Base-by-base conservation (phyloP, 116 monocot genomes). In the Phalaenopsis hybrid region DNA sequence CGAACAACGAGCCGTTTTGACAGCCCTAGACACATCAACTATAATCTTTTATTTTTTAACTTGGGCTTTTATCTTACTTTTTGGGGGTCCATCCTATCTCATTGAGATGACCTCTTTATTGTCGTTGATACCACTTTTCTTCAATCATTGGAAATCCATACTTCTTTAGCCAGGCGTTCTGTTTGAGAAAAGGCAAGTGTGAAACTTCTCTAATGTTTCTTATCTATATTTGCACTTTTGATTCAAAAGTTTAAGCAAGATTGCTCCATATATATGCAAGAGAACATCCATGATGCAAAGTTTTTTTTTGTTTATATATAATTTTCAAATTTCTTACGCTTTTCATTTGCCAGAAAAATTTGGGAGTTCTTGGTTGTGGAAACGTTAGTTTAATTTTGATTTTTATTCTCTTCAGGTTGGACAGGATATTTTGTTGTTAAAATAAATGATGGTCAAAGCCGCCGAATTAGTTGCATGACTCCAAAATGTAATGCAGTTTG, bases 401-500 rank as follows among this genome's bases (percentile, higher is more conserved):
- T 20, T 55, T 72, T 12, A 20, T 84, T 18, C 59, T 85, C 63
- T 50, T 58, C 80, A 87, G 86, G 88, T 83, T 89, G 89, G 89
- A 86, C 84, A 52, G 78, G 84, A 68, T 74, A 89, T 77, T 85
- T 89, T 79, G 67, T 85, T 43, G 78, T 86, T 57, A 81, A 82
- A 73, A 82, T 85, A 61, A 82, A 84, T 51, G 84, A 86, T 50
- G 84, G 84, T 11, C 81, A 79, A 67, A 85, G 82, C 44, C 81
- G 86, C 16, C 82, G 80, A 49, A 86, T 89, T 70, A 77, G 68
- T 33, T 89, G 89, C 77, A 89, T 89, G 86, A 77, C 69, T 52
- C 82, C 72, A 34, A 86, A 85, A 55, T 89, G 89, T 74, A 70
- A 80, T 77, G 89, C 86, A 11, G 63, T 86, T 76, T 89, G 89